Percentiles rank a stretch among this genome's conserved stretches.
Conservation (phyloP, 768 basidiomycete genomes). For the Russula vinacea region DNA sequence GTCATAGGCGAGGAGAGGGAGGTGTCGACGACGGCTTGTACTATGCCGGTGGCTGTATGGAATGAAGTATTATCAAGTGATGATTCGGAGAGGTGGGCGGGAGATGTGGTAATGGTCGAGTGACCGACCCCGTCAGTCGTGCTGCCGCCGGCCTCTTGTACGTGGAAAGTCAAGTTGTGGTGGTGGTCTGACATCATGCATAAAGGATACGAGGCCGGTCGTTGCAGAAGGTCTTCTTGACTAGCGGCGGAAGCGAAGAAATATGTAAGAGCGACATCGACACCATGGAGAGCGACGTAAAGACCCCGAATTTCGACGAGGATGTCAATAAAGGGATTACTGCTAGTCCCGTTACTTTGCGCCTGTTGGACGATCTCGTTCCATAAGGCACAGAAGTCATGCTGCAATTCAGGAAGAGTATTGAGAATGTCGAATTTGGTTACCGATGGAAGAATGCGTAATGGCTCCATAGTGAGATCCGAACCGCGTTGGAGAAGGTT, state of each 20-base stretch:
- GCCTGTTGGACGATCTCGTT: not conserved
- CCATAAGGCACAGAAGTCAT: conserved; percentile 7
- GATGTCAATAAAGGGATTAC: not conserved
- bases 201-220: not conserved
- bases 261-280: not conserved
- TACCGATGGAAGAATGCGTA: not conserved
- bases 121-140: not conserved
- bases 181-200: not conserved
- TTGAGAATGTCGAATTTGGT: not conserved
- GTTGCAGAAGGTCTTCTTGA: not conserved
- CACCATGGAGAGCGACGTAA: not conserved
- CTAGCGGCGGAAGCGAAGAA: not conserved
- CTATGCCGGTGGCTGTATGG: not conserved
- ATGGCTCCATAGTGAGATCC: not conserved
- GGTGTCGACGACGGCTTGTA: not conserved
- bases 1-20: not conserved
- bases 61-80: not conserved
- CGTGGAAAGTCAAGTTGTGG: not conserved
- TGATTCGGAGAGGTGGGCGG: not conserved
- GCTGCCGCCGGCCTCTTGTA: not conserved
- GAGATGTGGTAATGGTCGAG: not conserved
- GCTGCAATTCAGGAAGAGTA: not conserved
- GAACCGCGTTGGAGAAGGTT: no score
- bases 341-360: not conserved
- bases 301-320: not conserved